Conservation (phyloP, 495 filamentous ascomycete genomes). For the Trichoderma asperelloides region DNA sequence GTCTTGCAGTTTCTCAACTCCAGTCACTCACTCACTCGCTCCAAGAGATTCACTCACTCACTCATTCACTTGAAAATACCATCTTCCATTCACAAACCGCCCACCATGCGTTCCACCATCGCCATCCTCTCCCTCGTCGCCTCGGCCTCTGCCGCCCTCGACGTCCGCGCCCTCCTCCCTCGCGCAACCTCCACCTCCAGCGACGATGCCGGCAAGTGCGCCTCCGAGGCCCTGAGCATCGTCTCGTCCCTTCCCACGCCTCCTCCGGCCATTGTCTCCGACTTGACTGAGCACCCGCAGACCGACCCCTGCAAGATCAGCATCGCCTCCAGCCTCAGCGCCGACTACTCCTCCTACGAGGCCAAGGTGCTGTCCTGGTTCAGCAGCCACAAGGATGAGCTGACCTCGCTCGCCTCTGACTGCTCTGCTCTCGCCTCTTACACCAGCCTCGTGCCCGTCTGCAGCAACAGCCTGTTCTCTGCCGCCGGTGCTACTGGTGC, state of each 20-base stretch:
- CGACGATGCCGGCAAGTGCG: neutral
- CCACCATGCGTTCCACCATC: neutral
- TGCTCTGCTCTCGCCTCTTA: conserved; percentile 11
- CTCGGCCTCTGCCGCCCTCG: neutral
- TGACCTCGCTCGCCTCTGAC: conserved; percentile 10
- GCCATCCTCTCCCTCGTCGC: neutral
- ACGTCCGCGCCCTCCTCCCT: neutral
- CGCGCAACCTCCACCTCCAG: neutral
- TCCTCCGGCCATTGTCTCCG: conserved; percentile 9
- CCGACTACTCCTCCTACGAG: conserved; percentile 12
- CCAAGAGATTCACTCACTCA: neutral
- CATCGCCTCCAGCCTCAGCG: conserved; percentile 3
- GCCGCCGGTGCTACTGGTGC: neutral
- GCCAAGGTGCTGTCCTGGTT: conserved; percentile 14
- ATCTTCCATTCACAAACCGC: neutral
- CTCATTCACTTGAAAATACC: neutral
- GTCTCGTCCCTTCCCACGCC: conserved; percentile 9
- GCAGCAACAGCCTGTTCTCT: neutral
- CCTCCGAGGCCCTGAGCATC: conserved; percentile 5
- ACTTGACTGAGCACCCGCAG: neutral
- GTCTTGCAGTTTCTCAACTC: too few species aligned
- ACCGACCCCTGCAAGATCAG: conserved; percentile 16
- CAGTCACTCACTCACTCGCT: too few species aligned
- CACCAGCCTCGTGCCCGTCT: conserved; percentile 11
- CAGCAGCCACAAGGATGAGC: conserved; percentile 11